Evolutionary conservation across 371 early-diverging fungal species (phyloP), one percentile per base, ranked within the genome.

Genomic region (Dinochytrium kinnereticum): DNA sequence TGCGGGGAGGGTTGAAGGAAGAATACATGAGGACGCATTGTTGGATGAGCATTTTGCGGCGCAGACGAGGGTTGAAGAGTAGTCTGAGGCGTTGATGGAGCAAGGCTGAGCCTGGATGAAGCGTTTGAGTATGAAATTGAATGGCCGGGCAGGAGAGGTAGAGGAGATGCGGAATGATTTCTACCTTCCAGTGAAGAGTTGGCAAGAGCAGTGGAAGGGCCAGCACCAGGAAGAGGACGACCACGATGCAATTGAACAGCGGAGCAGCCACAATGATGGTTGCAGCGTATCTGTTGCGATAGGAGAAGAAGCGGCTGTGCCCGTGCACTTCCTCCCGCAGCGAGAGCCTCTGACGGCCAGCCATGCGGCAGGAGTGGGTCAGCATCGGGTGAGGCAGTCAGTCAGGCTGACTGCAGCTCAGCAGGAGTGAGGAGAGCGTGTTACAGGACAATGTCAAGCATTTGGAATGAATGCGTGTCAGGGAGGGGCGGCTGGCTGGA

Each of bases 141-240:
- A 44, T 44, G 10, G 49, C 49, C 10, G 10, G 10, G 49, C 21
- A 10, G 49, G 49, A 21, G 49, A 44, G 21, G 49, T 44, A 44
- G 49, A 44, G n/a, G n/a, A n/a, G n/a, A n/a, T n/a, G n/a, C n/a
- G n/a, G n/a, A n/a, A n/a, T n/a, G n/a, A n/a, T n/a, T n/a, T n/a
- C n/a, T n/a, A 53, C 55, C 55, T 53, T 53, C 55, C 55, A 53
- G n/a, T 5, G 5, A 53, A 53, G 13, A 5, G 55, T 53, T 53
- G n/a, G n/a, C 26, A 5, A 21, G 5, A 53, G 5, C 5, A 5
- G 26, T 5, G 55, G 55, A 53, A 15, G 26, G 24, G 55, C 55
- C 7, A 53, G 26, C 13, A 53, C 55, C 10, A 53, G 10, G 55
- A 53, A 53, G 5, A 53, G 24, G 26, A 53, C 26, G 17, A 53